Percentiles rank a stretch among this genome's conserved stretches.
Evolutionary conservation across 352 stramenopile genomes (phyloP).

Genomic region (Pythium volutum): DNA sequence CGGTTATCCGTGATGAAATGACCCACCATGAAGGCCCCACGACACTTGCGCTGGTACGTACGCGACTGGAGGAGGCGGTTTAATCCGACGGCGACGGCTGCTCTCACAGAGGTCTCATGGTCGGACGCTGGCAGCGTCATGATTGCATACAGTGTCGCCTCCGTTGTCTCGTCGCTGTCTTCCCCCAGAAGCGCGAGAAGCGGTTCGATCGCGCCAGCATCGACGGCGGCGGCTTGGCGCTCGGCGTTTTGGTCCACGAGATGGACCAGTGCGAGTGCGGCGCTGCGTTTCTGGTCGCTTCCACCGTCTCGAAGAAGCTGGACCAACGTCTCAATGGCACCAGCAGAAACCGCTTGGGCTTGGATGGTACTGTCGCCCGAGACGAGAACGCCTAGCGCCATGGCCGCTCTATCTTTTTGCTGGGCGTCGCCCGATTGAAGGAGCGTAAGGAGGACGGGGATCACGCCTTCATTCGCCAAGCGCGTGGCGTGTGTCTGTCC

Average conservation of each 20-base stretch:
- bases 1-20: too few species aligned
- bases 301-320: background rate
- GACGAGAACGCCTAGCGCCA: background rate
- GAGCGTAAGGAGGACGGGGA: too few species aligned
- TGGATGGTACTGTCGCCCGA: background rate
- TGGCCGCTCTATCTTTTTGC: background rate
- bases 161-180: background rate
- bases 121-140: background rate
- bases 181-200: background rate
- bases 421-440: background rate
- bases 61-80: background rate
- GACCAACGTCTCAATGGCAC: background rate
- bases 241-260: background rate
- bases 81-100: too few species aligned
- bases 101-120: background rate
- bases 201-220: background rate
- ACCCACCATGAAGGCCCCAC: background rate
- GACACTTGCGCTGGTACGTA: background rate
- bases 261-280: background rate
- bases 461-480: too few species aligned
- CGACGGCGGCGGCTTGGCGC: background rate
- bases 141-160: background rate
- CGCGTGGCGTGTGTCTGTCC: background rate
- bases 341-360: background rate
- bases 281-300: background rate